A percentile compares a stretch with the other conserved stretches of the same genome.
Evolutionary conservation across 441 rosid species (phyloP).

Genomic region (Sinapis alba): DNA sequence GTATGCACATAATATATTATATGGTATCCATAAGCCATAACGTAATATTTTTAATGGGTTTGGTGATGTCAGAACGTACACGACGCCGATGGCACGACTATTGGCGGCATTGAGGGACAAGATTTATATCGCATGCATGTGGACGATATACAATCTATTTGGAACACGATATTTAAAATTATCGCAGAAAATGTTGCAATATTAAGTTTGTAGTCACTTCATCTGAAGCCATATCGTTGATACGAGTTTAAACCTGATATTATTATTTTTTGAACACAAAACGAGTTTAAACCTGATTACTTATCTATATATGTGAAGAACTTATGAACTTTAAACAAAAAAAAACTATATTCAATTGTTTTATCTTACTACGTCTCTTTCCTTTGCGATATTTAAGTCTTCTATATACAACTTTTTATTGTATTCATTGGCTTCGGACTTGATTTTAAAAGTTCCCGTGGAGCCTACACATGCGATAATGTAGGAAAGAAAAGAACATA

Average conservation of each 20-base stretch:
- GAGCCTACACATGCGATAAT: background rate
- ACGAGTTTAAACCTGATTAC: background rate
- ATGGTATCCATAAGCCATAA: conserved; percentile 2
- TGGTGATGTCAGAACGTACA: conserved; percentile 19
- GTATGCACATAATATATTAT: conserved; percentile 2
- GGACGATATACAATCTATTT: background rate
- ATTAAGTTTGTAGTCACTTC: background rate
- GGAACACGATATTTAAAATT: background rate
- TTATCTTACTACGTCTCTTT: background rate
- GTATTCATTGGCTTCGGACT: background rate
- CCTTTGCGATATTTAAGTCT: background rate
- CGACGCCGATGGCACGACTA: conserved; percentile 14
- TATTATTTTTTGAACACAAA: too few species aligned
- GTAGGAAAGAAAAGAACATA: background rate
- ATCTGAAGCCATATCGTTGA: background rate
- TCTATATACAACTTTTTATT: background rate
- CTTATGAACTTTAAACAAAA: background rate
- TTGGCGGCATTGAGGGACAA: conserved; percentile 30
- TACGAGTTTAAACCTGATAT: background rate
- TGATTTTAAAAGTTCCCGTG: background rate
- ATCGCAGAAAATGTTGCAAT: background rate
- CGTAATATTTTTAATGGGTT: conserved; percentile 24
- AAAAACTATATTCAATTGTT: background rate
- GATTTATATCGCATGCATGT: conserved; percentile 8
- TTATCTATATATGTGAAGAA: background rate